phyloP scores from a whole-genome alignment of 179 eudicot species.

The Silene coronaria region DNA sequence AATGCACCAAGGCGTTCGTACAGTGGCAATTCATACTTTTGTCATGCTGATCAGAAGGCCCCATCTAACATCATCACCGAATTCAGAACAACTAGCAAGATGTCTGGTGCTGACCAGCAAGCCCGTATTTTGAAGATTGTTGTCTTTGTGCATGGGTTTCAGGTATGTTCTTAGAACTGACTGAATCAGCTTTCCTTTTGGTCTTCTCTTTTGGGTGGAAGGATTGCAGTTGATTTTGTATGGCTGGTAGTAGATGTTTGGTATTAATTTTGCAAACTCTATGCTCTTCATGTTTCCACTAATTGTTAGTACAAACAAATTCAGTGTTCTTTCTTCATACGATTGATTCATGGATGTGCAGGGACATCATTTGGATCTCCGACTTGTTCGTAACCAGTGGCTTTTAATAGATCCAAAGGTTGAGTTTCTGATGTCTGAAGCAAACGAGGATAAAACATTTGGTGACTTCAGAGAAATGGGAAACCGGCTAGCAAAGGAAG shows the following conservation, averaged over 20 bases:
- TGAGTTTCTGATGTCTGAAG: slow-evolving; percentile 95
- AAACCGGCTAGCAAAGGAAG: slow-evolving; percentile 81
- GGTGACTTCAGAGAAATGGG: slow-evolving; percentile 99
- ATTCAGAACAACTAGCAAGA: slow-evolving; percentile 36
- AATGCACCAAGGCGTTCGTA: slow-evolving; percentile 69
- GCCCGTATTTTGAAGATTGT: slow-evolving; percentile 74
- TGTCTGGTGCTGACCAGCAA: slow-evolving; percentile 36
- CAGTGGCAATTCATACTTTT: slow-evolving; percentile 67
- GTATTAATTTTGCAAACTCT: neutral
- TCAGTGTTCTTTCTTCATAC: neutral
- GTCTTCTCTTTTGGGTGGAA: neutral
- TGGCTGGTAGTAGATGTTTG: neutral
- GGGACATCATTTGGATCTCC: slow-evolving; percentile 97
- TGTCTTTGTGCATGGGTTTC: slow-evolving; percentile 95
- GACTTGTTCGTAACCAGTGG: slow-evolving; percentile 98
- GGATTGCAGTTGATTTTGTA: neutral
- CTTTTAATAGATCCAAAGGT: slow-evolving; percentile 83
- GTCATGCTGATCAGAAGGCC: slow-evolving; percentile 35
- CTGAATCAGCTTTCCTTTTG: neutral
- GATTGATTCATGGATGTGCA: slow-evolving; percentile 29
- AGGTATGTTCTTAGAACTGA: slow-evolving; percentile 38
- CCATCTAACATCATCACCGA: slow-evolving; percentile 35
- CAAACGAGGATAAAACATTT: slow-evolving; percentile 89
- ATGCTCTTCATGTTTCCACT: neutral
- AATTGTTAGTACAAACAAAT: neutral